These are phyloP conservation scores for Cladosporium colombiae DNA, from an alignment of 2,329 filamentous ascomycete species.

Conservation along the genomic window DNA sequence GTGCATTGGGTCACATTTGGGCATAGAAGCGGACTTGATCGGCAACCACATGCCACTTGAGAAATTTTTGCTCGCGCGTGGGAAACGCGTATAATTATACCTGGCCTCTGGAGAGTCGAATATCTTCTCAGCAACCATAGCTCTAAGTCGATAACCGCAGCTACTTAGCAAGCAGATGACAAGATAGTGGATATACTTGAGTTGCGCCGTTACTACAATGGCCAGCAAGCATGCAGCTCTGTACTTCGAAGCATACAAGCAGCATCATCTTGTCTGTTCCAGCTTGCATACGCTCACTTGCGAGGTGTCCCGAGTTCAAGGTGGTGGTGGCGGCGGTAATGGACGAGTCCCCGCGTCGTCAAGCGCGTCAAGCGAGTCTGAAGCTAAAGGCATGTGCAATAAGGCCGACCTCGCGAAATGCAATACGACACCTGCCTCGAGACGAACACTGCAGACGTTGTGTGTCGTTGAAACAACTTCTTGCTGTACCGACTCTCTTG, in stretches of 20 bases:
- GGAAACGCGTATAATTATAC: constrained; percentile 12
- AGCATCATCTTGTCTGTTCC: constrained; percentile 20
- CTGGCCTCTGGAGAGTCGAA: constrained; percentile 20
- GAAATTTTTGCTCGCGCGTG: constrained; percentile 19
- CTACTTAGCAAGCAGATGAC: constrained; percentile 22
- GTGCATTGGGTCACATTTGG: constrained; percentile 12
- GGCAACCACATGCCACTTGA: constrained; percentile 8
- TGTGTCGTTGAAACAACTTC: background rate
- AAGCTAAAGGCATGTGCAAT: background rate
- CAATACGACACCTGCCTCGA: background rate
- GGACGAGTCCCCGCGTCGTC: background rate
- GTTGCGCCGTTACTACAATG: constrained; percentile 9
- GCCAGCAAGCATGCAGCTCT: constrained; percentile 21
- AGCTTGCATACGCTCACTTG: constrained; percentile 9
- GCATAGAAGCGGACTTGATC: constrained; percentile 7
- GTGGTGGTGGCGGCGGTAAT: background rate
- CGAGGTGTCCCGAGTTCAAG: constrained; percentile 1
- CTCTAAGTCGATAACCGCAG: constrained; percentile 31
- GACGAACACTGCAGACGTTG: background rate
- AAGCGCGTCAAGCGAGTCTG: background rate
- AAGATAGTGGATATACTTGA: constrained; percentile 23
- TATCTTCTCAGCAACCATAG: constrained; percentile 24
- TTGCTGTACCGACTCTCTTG: background rate
- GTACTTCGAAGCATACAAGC: constrained; percentile 19
- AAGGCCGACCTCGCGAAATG: background rate